Evolutionary conservation across 2,329 filamentous ascomycete genomes (phyloP), one percentile per base, ranked within the genome.

Genomic region (Bipolaris gigantea): DNA sequence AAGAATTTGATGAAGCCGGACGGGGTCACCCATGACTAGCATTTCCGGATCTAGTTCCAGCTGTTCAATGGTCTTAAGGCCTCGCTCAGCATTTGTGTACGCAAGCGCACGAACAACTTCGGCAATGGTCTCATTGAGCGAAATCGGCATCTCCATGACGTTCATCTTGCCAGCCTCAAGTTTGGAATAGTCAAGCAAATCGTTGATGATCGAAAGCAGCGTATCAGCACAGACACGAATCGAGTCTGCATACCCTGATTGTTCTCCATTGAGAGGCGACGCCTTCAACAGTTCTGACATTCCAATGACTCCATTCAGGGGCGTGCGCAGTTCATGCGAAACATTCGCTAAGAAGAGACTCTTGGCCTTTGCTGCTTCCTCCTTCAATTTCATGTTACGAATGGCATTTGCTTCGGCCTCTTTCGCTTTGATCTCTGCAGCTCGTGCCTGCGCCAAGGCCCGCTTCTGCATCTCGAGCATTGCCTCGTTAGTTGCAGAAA

Each of bases 351-450:
- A 66, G 70, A 93, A 93, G 53, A 92, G 90, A 2, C 86, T 89
- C 72, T 93, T 93, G 35, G 89, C 89, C 73, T 89, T 90, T 19
- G 89, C 89, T 10, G 89, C 89, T 72, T 93, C 89, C 69, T 93
- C 89, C 15, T 90, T 90, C 35, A 92, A 81, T 73, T 89, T 88
- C 70, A 92, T 89, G 70, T 90, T 91, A 56, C 87, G 84, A 67
- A 89, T 85, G 7, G 89, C 89, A 67, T 90, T 85, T 0, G 87
- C 85, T 70, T 92, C 89, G 1, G 89, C 89, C 48, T 83, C 78
- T 71, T 90, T 91, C 9, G 89, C 89, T 71, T 92, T 91, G 56
- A 82, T 82, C 72, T 92, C 89, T 0, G 89, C 87, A 56, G 87
- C 84, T 50, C 86, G 81, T 11, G 89, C 89, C 67, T 91, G 87